A percentile compares a stretch with the other conserved stretches of the same genome.
Conservation (phyloP, 306 rosid genomes). For the Potentilla sterilis region DNA sequence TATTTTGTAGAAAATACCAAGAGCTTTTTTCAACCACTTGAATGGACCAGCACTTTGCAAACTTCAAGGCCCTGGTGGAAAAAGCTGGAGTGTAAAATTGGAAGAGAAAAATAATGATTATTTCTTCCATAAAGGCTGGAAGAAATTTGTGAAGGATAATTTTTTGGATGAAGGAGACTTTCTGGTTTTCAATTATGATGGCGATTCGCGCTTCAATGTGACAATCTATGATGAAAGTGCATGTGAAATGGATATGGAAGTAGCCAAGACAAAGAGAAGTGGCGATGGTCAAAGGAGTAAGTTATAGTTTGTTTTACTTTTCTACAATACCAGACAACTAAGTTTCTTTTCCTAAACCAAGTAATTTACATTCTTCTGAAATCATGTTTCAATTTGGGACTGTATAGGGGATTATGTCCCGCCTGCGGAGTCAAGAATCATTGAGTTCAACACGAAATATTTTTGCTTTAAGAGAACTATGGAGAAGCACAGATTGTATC, state of each 20-base stretch:
- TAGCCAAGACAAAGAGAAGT: not conserved
- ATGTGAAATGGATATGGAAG: constrained; percentile 6
- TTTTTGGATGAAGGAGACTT: constrained; percentile 9
- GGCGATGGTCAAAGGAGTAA: not conserved
- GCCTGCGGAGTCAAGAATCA: not conserved
- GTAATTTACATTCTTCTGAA: not conserved
- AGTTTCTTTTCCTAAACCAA: not conserved
- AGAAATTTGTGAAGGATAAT: constrained; percentile 15
- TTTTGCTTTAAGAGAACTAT: not conserved
- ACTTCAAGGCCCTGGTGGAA: not conserved
- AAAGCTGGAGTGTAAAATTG: constrained; percentile 3
- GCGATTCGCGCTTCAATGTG: not conserved
- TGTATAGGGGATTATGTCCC: not conserved
- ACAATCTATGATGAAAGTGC: constrained; percentile 1
- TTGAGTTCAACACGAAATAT: constrained; percentile 6
- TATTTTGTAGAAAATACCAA: constrained; percentile 1
- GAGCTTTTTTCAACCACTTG: not conserved
- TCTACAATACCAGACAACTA: not conserved
- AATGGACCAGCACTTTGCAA: not conserved
- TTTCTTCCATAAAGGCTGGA: constrained; percentile 20
- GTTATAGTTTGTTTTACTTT: not conserved
- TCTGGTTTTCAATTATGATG: constrained; percentile 14
- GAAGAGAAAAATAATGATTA: not conserved
- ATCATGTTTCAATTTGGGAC: not conserved
- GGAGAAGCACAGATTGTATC: not conserved